Evolutionary conservation across 495 filamentous ascomycete genomes (phyloP).

Genomic region (Penicillium soppii): DNA sequence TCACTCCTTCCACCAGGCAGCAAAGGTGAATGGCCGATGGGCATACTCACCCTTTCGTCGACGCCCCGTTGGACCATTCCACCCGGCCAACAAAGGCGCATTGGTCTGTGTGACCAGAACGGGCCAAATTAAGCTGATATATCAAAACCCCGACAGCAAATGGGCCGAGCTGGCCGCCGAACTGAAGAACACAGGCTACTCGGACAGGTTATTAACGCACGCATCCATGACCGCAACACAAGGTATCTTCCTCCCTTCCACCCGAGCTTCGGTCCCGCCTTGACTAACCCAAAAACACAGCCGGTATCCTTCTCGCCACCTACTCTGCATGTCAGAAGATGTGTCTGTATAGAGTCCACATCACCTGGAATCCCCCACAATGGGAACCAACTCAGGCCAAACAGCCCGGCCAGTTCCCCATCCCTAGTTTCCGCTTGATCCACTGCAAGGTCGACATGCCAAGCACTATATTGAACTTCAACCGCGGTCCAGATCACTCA

Average conservation of each 20-base stretch:
- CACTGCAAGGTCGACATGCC: conserved; percentile 44
- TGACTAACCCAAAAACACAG: conserved; percentile 16
- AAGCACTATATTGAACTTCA: conserved; percentile 29
- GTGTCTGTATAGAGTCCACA: conserved; percentile 57
- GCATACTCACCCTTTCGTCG: conserved; percentile 48
- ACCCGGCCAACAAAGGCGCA: conserved; percentile 66
- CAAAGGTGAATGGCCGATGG: conserved; percentile 52
- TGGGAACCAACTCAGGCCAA: conserved; percentile 39
- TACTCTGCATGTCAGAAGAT: conserved; percentile 67
- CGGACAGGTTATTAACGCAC: conserved; percentile 74
- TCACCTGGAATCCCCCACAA: conserved; percentile 46
- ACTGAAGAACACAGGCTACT: conserved; percentile 66
- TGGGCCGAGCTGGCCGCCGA: conserved; percentile 67
- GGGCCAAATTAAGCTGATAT: conserved; percentile 68
- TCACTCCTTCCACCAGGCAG: conserved; percentile 52
- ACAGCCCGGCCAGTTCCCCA: conserved; percentile 35
- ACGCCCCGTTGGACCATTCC: conserved; percentile 59
- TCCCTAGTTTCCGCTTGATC: conserved; percentile 43
- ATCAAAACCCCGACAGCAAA: conserved; percentile 63
- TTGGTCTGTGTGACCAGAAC: conserved; percentile 69
- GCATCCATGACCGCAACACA: conserved; percentile 74
- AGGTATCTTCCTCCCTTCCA: conserved; percentile 43
- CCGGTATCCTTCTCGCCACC: conserved; percentile 62
- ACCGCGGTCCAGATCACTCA: conserved; percentile 21
- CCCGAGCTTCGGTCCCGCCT: neutral